These are phyloP conservation scores for Fusarium pininemorale DNA, from an alignment of 2,329 filamentous ascomycete species.

Conservation along the genomic window DNA sequence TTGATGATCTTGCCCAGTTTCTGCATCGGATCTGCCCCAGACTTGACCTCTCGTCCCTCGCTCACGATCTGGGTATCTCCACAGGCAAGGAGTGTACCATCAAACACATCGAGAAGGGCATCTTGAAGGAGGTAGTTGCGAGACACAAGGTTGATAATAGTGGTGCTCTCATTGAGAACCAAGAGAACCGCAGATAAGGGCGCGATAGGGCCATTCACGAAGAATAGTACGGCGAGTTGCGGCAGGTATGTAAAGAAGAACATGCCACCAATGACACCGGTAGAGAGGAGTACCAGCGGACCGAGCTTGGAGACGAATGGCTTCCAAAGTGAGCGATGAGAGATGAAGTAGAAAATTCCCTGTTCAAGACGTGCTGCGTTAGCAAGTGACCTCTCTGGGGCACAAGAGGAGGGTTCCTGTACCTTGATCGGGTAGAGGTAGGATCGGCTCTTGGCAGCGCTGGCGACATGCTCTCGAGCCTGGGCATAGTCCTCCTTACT, in stretches of 20 bases:
- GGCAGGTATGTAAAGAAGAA: constrained; percentile 89
- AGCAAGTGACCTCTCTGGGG: background rate
- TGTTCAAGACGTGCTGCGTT: constrained; percentile 40
- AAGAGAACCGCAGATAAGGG: constrained; percentile 77
- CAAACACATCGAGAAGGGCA: constrained; percentile 87
- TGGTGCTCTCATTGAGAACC: constrained; percentile 69
- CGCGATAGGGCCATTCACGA: constrained; percentile 85
- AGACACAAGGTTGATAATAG: constrained; percentile 65
- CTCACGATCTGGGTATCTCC: constrained; percentile 70
- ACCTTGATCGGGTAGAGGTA: constrained; percentile 88
- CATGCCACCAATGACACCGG: constrained; percentile 79
- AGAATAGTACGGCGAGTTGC: constrained; percentile 81
- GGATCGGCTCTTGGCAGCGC: constrained; percentile 78
- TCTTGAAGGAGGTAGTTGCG: constrained; percentile 82
- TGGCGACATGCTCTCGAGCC: constrained; percentile 68
- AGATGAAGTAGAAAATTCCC: constrained; percentile 69
- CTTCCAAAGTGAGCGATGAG: constrained; percentile 66
- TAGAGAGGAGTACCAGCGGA: constrained; percentile 74
- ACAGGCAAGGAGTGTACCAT: constrained; percentile 70
- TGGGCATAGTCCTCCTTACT: constrained; percentile 77
- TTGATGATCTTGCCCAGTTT: constrained; percentile 67
- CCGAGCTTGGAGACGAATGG: constrained; percentile 64
- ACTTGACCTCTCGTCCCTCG: constrained; percentile 77
- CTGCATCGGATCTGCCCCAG: constrained; percentile 64
- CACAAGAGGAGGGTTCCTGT: constrained; percentile 8